Evolutionary conservation across 2,329 filamentous ascomycete genomes (phyloP), one percentile per base, ranked within the genome.

Genomic region (Alternaria ethzedia): DNA sequence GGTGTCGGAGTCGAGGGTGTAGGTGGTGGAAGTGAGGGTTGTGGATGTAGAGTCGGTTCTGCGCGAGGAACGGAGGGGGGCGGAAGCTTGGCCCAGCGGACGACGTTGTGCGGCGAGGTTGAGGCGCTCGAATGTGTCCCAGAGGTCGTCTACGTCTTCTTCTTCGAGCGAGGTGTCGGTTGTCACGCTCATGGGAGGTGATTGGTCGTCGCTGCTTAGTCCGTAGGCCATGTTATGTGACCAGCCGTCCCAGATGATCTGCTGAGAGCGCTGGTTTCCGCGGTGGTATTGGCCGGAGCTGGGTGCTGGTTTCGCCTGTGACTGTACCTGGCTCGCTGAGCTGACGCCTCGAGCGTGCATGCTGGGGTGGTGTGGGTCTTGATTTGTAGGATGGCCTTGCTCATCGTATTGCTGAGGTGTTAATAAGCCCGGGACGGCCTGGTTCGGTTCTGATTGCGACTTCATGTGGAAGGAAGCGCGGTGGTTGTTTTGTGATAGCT

Each of bases 371-470:
- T 76, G 71, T 2, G 70, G 60, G 32, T 77, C 76, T 26, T 74
- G 69, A 36, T 72, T 75, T 6, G 70, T 72, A 6, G 73, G 76
- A 4, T 76, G 72, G 12, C 77, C 76, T 66, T 79, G 74, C 44
- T 78, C 74, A 60, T 79, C 76, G 54, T 78, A 73, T 10, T 75
- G 73, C 26, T 79, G 75, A 1, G 78, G 78, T 9, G 78, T 80
- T 2, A 80, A 62, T 6, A 80, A 69, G 13, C 78, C 78, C 25
- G 77, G 75, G 5, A 79, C 72, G 12, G 75, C 67, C 32, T 80
- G 77, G 30, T 79, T 80, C 11, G 79, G 79, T 51, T 81, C 79
- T 1, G 79, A 81, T 55, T 81, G 79, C 12, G 78, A 80, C 54
- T 81, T 80, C 57, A 74, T 78, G 55, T 81, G 79, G 54, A 77